A percentile compares a stretch with the other conserved stretches of the same genome.
These are phyloP conservation scores for Acrasis kona DNA, from an alignment of 78 protist species.

Conservation along the genomic window DNA sequence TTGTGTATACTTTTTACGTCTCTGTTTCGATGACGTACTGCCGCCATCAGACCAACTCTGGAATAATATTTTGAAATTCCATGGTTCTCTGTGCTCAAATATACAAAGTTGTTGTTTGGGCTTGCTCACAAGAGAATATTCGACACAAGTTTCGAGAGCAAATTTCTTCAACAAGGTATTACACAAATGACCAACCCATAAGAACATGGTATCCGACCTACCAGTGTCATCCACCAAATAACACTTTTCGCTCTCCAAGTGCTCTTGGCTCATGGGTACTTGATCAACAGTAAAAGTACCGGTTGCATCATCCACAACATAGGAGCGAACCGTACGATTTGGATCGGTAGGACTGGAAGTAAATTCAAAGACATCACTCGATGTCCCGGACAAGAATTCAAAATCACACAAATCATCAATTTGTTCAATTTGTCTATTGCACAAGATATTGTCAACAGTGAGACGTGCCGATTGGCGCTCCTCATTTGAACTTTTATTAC, in stretches of 20 bases:
- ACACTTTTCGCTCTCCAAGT: background rate
- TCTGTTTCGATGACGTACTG: background rate
- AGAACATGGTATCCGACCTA: background rate
- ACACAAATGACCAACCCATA: background rate
- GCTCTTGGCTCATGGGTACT: background rate
- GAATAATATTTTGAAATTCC: background rate
- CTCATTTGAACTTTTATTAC: background rate
- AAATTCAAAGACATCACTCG: background rate
- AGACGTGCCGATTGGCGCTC: background rate
- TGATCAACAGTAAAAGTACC: background rate
- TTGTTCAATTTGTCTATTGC: too few relatives aligned
- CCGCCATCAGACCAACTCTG: background rate
- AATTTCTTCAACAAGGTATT: background rate
- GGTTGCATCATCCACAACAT: background rate
- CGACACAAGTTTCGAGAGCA: background rate
- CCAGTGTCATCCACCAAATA: background rate
- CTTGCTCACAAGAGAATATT: background rate
- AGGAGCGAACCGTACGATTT: background rate
- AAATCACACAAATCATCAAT: too few relatives aligned
- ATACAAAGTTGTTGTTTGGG: background rate
- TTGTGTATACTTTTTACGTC: background rate
- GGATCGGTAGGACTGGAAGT: background rate
- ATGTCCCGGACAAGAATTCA: background rate
- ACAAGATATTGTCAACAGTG: background rate
- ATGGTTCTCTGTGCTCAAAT: background rate